A percentile compares a stretch with the other conserved stretches of the same genome.
phyloP scores from a whole-genome alignment of 2,329 filamentous ascomycete species.

The Exophiala sp. region DNA sequence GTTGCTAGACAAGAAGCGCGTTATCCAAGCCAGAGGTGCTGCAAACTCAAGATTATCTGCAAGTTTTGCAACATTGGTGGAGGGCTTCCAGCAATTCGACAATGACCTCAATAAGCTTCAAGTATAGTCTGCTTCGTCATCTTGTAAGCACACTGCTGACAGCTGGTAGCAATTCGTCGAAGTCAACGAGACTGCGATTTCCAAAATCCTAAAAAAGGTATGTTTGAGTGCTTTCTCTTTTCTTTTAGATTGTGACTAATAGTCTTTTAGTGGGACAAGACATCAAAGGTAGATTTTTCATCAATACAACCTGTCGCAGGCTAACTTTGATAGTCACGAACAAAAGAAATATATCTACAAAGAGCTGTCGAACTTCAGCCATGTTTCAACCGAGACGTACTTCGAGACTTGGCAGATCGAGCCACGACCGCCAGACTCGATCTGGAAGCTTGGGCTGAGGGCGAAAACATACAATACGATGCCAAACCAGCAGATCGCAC shows the following conservation, averaged over 20 bases:
- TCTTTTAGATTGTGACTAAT: slow-evolving; percentile 30
- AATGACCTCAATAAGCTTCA: slow-evolving; percentile 93
- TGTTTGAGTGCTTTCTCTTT: slow-evolving; percentile 26
- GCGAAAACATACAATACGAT: slow-evolving; percentile 85
- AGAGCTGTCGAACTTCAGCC: slow-evolving; percentile 95
- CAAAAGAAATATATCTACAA: slow-evolving; percentile 94
- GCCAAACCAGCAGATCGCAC: slow-evolving; percentile 43
- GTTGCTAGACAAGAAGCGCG: slow-evolving; percentile 89
- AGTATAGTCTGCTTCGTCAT: slow-evolving; percentile 37
- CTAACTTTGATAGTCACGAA: slow-evolving; percentile 66
- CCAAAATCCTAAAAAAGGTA: slow-evolving; percentile 96
- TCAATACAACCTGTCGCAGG: slow-evolving; percentile 11
- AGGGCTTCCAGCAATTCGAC: slow-evolving; percentile 96
- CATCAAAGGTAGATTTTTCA: slow-evolving; percentile 67
- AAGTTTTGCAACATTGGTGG: slow-evolving; percentile 90
- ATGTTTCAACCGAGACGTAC: slow-evolving; percentile 95
- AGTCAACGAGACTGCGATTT: slow-evolving; percentile 95
- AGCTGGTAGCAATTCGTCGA: slow-evolving; percentile 81
- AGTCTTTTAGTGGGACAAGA: slow-evolving; percentile 81
- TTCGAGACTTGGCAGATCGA: slow-evolving; percentile 93
- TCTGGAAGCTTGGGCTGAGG: slow-evolving; percentile 93
- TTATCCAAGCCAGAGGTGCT: slow-evolving; percentile 73
- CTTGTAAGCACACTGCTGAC: slow-evolving; percentile 2
- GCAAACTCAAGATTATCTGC: slow-evolving; percentile 81
- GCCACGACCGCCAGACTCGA: slow-evolving; percentile 95